These are phyloP conservation scores for Fusarium kyushuense DNA, from an alignment of 2,329 filamentous ascomycete genomes.

Conservation along the genomic window DNA sequence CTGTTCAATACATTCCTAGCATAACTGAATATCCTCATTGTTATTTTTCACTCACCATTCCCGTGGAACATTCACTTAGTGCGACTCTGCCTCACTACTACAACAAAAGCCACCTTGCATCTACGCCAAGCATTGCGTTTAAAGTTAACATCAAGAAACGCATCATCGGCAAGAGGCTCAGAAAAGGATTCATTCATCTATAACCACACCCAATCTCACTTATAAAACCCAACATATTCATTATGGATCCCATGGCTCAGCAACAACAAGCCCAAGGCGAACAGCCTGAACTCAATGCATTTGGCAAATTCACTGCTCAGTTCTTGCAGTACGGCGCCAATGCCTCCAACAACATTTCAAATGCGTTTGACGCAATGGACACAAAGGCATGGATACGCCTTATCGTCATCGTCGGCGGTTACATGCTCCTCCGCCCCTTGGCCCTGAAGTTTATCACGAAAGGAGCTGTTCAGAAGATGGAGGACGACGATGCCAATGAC, in stretches of 20 bases:
- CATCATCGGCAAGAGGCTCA: background rate
- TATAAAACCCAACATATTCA: background rate
- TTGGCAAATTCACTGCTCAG: slow-evolving; percentile 52
- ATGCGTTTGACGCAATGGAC: slow-evolving; percentile 64
- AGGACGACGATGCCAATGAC: slow-evolving; percentile 65
- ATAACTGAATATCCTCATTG: background rate
- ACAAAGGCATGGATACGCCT: slow-evolving; percentile 74
- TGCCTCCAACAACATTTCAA: slow-evolving; percentile 61
- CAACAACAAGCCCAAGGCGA: slow-evolving; percentile 46
- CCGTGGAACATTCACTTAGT: background rate
- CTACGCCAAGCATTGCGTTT: slow-evolving; percentile 1
- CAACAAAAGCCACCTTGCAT: slow-evolving; percentile 5
- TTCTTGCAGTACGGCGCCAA: slow-evolving; percentile 55
- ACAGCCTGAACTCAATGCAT: slow-evolving; percentile 49
- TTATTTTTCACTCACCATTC: background rate
- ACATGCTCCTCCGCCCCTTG: slow-evolving; percentile 79
- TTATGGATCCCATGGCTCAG: slow-evolving; percentile 45
- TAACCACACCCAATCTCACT: background rate
- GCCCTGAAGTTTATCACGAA: slow-evolving; percentile 75
- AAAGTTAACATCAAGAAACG: background rate
- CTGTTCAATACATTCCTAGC: background rate
- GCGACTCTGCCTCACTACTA: background rate
- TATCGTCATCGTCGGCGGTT: slow-evolving; percentile 77
- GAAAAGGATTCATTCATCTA: background rate
- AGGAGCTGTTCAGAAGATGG: slow-evolving; percentile 72